Evolutionary conservation across 148 eudicot genomes (phyloP), one percentile per base, ranked within the genome.

Genomic region (Arbutus unedo): DNA sequence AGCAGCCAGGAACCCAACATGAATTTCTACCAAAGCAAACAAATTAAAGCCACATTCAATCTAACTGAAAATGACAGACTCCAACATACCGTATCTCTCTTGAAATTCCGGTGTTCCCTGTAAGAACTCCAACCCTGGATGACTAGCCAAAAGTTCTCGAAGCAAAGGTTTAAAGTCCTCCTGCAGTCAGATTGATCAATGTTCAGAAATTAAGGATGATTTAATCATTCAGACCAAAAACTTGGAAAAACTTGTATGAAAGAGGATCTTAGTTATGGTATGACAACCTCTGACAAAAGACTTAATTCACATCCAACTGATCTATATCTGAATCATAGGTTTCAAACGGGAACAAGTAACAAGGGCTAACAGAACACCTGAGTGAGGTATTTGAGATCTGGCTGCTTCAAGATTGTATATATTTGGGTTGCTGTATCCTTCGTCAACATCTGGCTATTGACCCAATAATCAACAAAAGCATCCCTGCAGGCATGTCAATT

Each of bases 71-170:
- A 31, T 31, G 0, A 31, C 38, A 31, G 79, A 16, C 38, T 50
- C 44, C 21, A 56, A 43, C 83, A 76, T 89, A 95, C 98, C 98
- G 87, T 93, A 95, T 95, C 98, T 90, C 77, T 93, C 98, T 88
- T 95, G 98, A 85, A 95, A 95, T 85, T 95, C 98, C 23, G 98
- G 98, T 51, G 98, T 94, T 77, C 92, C 91, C 76, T 92, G 96
- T 79, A 95, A 87, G 88, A 95, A 95, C 83, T 95, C 98, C 85
- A 95, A 85, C 73, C 98, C 98, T 59, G 98, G 98, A 90, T 95
- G 98, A 79, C 95, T 92, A 57, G 91, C 91, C 91, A 94, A 90
- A 88, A 94, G 98, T 80, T 95, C 98, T 76, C 89, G 88, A 82
- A 95, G 95, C 41, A 95, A 86, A 79, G 98, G 93, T 89, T 94